These are phyloP conservation scores for Geotrichum aggregatum DNA, from an alignment of 1,139 yeast species.

Conservation along the genomic window DNA sequence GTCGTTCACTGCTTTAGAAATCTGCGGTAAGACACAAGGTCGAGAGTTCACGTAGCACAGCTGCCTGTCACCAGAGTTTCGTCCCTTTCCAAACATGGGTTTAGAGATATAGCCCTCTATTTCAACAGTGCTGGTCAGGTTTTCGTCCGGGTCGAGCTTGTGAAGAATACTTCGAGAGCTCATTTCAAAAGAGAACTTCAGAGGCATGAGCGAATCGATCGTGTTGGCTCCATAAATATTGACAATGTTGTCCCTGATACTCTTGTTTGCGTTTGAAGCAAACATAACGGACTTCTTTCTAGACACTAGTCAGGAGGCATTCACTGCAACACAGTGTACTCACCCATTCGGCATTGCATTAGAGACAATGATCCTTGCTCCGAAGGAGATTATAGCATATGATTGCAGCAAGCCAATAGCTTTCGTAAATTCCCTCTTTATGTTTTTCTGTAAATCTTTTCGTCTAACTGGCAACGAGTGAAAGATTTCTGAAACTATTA, in stretches of 20 bases:
- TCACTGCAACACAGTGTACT: slow-evolving; percentile 7
- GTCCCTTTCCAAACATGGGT: slow-evolving; percentile 71
- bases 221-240: slow-evolving; percentile 69
- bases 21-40: slow-evolving; percentile 59
- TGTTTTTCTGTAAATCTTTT: slow-evolving; percentile 64
- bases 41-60: slow-evolving; percentile 66
- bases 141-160: slow-evolving; percentile 2
- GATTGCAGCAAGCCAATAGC: slow-evolving; percentile 59
- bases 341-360: slow-evolving; percentile 35
- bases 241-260: slow-evolving; percentile 53
- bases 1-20: slow-evolving; percentile 64
- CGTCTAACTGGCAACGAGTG: slow-evolving; percentile 58
- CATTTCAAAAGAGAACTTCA: slow-evolving; percentile 13
- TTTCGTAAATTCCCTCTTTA: slow-evolving; percentile 67
- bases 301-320: slow-evolving; percentile 22
- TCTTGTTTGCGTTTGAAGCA: slow-evolving; percentile 47
- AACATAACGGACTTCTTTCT: slow-evolving; percentile 26
- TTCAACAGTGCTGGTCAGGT: slow-evolving; percentile 32
- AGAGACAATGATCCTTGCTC: slow-evolving; percentile 55
- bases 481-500: slow-evolving; percentile 51
- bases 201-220: slow-evolving; percentile 49
- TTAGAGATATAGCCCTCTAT: slow-evolving; percentile 66
- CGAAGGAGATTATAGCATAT: slow-evolving; percentile 59
- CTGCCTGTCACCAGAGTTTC: slow-evolving; percentile 71
- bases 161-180: background rate